Evolutionary conservation across 2,329 filamentous ascomycete species (phyloP), one percentile per base, ranked within the genome.

Genomic region (Aspergillus fischeri): DNA sequence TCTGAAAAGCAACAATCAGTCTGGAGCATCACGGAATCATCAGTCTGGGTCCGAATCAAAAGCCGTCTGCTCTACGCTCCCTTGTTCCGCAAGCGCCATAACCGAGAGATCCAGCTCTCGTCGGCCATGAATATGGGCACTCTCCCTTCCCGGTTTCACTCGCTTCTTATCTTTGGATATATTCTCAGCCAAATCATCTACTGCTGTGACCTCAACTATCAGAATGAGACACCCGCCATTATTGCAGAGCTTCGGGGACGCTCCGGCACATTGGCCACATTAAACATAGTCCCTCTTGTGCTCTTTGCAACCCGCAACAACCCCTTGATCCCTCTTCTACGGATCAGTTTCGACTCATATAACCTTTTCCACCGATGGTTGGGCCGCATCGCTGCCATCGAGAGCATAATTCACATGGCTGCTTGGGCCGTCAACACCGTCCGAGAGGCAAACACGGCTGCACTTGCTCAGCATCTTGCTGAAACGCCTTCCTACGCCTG

Each of bases 271-370:
- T 81, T 99, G 61, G 87, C 92, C 4, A 81, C 91, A 9, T 83
- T 96, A 67, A 99, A 97, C 77, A 90, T 97, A 85, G 85, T 99
- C 29, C 92, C 94, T 4, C 85, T 97, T 32, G 83, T 97, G 67
- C 84, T 97, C 62, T 84, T 97, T 56, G 92, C 92, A 14, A 87
- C 91, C 38, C 89, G 94, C 70, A 97, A 97, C 79, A 99, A 97
- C 77, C 91, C 91, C 8, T 80, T 97, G 49, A 97, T 97, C 69
- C 74, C 80, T 3, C 74, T 95, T 29, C 82, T 97, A 57, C 85
- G 88, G 65, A 88, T 97, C 72, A 93, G 90, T 73, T 99, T 97
- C 76, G 94, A 97, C 74, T 95, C 92, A 0, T 97, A 95, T 81
- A 97, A 97, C 73, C 86, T 94, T 7, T 78, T 94, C 51, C 91